A percentile compares a stretch with the other conserved stretches of the same genome.
Conservation (phyloP, 2,329 filamentous ascomycete genomes). For the Colletotrichum cuscutae region DNA sequence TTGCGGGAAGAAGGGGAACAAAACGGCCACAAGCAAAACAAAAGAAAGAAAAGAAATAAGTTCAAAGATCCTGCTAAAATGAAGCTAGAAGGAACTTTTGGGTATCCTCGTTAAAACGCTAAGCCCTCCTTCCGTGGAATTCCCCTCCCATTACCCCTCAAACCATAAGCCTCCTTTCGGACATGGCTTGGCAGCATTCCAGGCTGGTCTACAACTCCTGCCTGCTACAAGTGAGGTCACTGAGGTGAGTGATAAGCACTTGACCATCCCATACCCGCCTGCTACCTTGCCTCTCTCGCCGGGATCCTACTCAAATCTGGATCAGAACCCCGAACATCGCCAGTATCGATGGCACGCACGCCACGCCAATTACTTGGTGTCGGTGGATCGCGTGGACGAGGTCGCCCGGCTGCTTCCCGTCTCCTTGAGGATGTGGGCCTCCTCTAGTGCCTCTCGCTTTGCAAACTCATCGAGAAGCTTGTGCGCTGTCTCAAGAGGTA, state of each 20-base stretch:
- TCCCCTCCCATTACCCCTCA: neutral
- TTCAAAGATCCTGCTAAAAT: neutral
- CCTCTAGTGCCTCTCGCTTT: constrained; percentile 33
- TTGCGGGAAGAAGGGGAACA: too few species aligned
- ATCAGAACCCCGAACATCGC: neutral
- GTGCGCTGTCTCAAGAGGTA: constrained; percentile 38
- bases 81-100: constrained; percentile 17
- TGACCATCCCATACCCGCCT: neutral
- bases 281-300: neutral
- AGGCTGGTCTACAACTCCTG: neutral
- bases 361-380: neutral
- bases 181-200: neutral
- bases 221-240: neutral
- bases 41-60: neutral
- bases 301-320: neutral
- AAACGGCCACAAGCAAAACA: neutral
- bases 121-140: constrained; percentile 13
- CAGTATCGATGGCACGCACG: neutral
- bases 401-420: constrained; percentile 31
- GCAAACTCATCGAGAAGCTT: constrained; percentile 38
- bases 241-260: neutral
- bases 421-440: constrained; percentile 35
- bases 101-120: constrained; percentile 32
- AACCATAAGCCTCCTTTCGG: neutral
- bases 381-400: constrained; percentile 33